These are phyloP conservation scores for Teratosphaeria viscida DNA, from an alignment of 2,329 filamentous ascomycete genomes.

Conservation along the genomic window DNA sequence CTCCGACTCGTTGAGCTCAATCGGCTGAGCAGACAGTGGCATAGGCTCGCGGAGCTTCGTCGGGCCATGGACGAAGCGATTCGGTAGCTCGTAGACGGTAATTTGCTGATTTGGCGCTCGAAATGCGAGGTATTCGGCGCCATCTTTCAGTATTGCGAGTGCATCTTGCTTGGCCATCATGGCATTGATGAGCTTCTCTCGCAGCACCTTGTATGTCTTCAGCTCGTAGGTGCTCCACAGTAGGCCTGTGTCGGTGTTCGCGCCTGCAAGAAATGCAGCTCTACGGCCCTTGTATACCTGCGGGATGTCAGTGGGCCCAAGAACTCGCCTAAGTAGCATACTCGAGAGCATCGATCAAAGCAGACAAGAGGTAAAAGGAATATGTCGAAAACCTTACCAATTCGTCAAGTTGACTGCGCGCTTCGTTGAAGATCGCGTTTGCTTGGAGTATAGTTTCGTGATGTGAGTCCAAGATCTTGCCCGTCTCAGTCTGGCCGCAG, in stretches of 20 bases:
- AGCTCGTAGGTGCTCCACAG: not conserved
- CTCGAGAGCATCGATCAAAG: not conserved
- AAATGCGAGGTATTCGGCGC: not conserved
- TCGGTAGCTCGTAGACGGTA: not conserved
- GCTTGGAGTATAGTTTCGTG: not conserved
- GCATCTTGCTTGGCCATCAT: not conserved
- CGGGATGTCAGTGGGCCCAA: not conserved
- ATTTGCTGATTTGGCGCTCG: not conserved
- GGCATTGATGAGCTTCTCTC: not conserved
- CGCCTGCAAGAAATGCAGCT: not conserved
- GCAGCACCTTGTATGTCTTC: not conserved
- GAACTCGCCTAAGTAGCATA: not conserved
- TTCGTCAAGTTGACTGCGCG: not conserved
- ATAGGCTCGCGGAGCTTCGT: not conserved
- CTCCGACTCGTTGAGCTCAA: not conserved
- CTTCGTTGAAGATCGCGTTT: not conserved
- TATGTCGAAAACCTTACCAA: not conserved
- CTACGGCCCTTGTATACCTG: not conserved
- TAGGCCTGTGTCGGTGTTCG: not conserved
- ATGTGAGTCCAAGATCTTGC: not conserved
- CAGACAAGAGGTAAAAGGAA: not conserved
- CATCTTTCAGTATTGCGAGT: not conserved
- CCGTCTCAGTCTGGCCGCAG: not conserved
- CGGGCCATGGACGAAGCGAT: not conserved
- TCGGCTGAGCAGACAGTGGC: not conserved